Evolutionary conservation across 192 early-diverging fungal genomes (phyloP).

Genomic region (Backusella circina): DNA sequence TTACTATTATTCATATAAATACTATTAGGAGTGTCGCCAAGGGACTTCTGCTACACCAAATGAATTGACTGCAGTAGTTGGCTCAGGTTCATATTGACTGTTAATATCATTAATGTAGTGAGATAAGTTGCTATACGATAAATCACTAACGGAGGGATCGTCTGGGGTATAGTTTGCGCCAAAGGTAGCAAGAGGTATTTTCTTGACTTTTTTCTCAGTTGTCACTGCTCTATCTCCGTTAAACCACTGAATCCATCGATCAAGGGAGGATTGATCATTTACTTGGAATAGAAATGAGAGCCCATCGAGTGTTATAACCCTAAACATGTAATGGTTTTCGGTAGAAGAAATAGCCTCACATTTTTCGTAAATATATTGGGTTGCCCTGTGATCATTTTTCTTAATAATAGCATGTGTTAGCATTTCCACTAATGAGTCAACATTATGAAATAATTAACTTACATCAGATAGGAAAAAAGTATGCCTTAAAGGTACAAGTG

Average conservation of each 20-base stretch:
- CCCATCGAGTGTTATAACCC: neutral
- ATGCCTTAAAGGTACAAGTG: slow-evolving; percentile 17
- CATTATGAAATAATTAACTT: slow-evolving; percentile 1
- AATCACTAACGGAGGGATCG: neutral
- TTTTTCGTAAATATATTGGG: slow-evolving; percentile 1
- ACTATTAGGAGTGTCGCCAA: neutral
- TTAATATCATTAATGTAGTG: neutral
- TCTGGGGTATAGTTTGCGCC: neutral
- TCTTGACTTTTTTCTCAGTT: neutral
- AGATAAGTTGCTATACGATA: neutral
- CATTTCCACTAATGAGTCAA: neutral
- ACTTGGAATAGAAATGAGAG: slow-evolving; percentile 24
- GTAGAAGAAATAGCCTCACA: slow-evolving; percentile 3
- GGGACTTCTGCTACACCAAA: neutral
- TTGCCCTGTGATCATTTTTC: neutral
- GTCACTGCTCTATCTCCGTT: neutral
- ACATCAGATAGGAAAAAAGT: slow-evolving; percentile 22
- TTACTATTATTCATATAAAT: neutral
- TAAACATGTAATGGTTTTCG: slow-evolving; percentile 10
- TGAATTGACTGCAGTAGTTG: neutral
- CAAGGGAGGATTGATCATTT: slow-evolving; percentile 10
- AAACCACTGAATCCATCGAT: slow-evolving; percentile 26
- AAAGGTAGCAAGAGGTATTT: slow-evolving; percentile 5
- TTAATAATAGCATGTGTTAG: neutral
- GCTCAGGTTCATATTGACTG: neutral